Conservation (phyloP, 1,284 basidiomycete species). For the Trichosporon asahii region DNA sequence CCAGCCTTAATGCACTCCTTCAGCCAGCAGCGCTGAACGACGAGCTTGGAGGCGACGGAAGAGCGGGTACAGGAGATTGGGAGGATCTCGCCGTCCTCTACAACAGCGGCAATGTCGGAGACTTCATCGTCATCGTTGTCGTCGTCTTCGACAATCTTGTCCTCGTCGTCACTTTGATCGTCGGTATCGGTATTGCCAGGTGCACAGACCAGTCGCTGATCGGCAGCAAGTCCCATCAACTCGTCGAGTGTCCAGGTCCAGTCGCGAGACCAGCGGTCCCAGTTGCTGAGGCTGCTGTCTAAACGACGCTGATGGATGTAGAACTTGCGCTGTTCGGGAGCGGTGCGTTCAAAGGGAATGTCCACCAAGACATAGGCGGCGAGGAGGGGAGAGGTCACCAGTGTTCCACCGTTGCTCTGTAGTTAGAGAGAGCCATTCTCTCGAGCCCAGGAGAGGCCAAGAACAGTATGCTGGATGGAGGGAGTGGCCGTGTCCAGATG, state of each 20-base stretch:
- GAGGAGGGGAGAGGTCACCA: background rate
- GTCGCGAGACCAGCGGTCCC: constrained; percentile 3
- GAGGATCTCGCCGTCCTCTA: background rate
- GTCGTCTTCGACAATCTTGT: background rate
- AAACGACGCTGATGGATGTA: background rate
- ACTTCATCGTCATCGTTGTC: background rate
- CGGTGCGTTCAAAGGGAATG: background rate
- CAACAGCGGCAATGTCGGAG: background rate
- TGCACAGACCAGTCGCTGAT: background rate
- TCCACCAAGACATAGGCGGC: background rate
- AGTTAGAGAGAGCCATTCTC: background rate
- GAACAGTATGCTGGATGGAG: too few species aligned
- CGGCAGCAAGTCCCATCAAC: background rate
- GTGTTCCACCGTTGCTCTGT: background rate
- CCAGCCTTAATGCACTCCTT: background rate
- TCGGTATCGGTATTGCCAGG: too few species aligned
- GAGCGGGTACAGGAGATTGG: background rate
- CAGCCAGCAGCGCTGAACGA: constrained; percentile 1
- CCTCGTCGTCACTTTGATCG: too few species aligned
- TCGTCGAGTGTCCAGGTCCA: background rate
- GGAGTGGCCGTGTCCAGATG: too few species aligned
- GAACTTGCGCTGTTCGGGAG: background rate
- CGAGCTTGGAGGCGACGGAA: background rate
- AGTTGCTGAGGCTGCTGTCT: constrained; percentile 6
- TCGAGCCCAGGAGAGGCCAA: too few species aligned